A percentile compares a stretch with the other conserved stretches of the same genome.
Conservation (phyloP, 1,139 yeast genomes). For the Pichia sp. region DNA sequence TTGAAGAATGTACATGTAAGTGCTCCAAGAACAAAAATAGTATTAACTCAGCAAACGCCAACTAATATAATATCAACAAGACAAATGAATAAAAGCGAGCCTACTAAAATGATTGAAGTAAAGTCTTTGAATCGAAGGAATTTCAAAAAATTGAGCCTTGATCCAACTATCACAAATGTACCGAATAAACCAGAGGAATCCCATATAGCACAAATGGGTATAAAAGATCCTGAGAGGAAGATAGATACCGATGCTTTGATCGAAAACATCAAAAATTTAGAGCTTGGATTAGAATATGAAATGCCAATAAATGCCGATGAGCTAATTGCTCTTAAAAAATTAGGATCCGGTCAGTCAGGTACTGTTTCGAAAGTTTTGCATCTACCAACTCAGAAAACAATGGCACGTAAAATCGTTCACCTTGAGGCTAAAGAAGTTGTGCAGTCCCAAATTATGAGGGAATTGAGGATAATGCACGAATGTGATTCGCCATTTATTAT, state of each 20-base stretch:
- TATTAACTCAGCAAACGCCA: conserved; percentile 15
- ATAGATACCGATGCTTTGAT: conserved; percentile 35
- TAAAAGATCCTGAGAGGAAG: conserved; percentile 33
- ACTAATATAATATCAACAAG: conserved; percentile 18
- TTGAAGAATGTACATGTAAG: neutral
- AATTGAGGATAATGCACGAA: conserved; percentile 84
- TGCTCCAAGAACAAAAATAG: conserved; percentile 6
- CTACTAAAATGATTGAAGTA: conserved; percentile 36
- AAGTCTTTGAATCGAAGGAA: conserved; percentile 70
- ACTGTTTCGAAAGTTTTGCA: conserved; percentile 86
- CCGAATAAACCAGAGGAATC: neutral
- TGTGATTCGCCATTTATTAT: conserved; percentile 81
- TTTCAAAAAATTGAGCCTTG: conserved; percentile 62
- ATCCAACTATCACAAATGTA: conserved; percentile 16
- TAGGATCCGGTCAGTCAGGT: conserved; percentile 95
- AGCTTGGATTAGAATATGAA: conserved; percentile 46
- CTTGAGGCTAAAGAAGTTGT: conserved; percentile 78
- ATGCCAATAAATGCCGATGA: conserved; percentile 60
- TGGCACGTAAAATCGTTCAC: conserved; percentile 89
- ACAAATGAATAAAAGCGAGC: neutral
- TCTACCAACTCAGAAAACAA: conserved; percentile 77
- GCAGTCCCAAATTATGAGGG: conserved; percentile 83
- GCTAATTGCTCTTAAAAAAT: conserved; percentile 63
- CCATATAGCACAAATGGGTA: conserved; percentile 19
- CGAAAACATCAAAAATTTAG: conserved; percentile 36